Evolutionary conservation across 495 filamentous ascomycete species (phyloP), one percentile per base, ranked within the genome.

Genomic region (Pyrenula massariospora): DNA sequence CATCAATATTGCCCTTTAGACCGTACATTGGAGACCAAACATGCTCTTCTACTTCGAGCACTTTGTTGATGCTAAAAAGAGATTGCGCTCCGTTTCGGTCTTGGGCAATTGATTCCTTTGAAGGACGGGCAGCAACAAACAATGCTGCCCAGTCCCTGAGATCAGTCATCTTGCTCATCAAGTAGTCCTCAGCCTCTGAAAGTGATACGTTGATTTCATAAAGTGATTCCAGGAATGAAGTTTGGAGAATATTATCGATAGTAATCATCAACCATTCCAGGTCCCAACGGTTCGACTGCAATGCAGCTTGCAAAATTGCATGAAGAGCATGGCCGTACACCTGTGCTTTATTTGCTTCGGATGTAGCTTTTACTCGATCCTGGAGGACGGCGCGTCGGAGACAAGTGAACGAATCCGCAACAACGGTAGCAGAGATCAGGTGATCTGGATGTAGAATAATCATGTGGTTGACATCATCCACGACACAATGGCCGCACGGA

Each of bases 11-110:
- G 25, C 93, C 93, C 71, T 98, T 97, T 5, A 98, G 76, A 0
- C 93, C 93, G 65, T 92, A 97, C 84, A 88, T 89, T 5, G 93
- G 93, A 15, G 93, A 96, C 93, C 91, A 96, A 42, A 96, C 80
- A 63, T 96, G 91, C 68, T 98, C 93, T 68, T 98, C 93, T 21
- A 97, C 89, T 64, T 96, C 93, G 48, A 98, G 84, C 31, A 98
- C 73, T 65, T 96, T 96, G 67, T 82, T 95, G 60, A 98, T 83
- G 62, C 85, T 89, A 77, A 96, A 83, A 49, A 79, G 83, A 12
- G 87, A 80, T 60, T 86, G 73, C 48, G 74, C 77, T 31, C 84
- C 85, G 60, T 89, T 86, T 48, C 87, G 79, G 56, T 90, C 91
- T 58, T 86, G 82, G 5, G 95, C 85, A n/a, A 87, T 58, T 2